phyloP scores from a whole-genome alignment of 2,329 filamentous ascomycete genomes.

The Alternaria metachromatica region DNA sequence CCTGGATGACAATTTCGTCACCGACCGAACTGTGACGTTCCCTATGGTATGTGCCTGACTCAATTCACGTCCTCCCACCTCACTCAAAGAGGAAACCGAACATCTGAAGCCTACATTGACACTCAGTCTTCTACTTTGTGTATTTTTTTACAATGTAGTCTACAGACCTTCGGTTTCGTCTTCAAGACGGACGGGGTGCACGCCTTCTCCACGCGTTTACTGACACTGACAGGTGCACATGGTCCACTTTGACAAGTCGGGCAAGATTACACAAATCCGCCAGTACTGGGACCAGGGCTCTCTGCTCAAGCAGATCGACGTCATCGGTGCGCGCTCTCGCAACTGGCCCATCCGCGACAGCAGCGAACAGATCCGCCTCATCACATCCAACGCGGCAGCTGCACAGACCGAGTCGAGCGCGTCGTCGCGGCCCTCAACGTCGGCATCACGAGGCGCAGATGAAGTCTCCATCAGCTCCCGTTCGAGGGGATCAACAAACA shows the following conservation, averaged over 20 bases:
- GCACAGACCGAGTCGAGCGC: slow-evolving; percentile 36
- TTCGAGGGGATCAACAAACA: slow-evolving; percentile 48
- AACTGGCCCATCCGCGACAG: slow-evolving; percentile 96
- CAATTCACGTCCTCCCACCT: background rate
- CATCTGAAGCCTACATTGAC: background rate
- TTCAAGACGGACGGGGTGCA: background rate
- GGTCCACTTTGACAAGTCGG: slow-evolving; percentile 77
- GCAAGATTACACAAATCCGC: slow-evolving; percentile 85
- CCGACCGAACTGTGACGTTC: slow-evolving; percentile 79
- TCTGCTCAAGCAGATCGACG: slow-evolving; percentile 88
- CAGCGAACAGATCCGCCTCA: slow-evolving; percentile 80
- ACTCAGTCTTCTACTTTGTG: background rate
- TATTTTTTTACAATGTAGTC: background rate
- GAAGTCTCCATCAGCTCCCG: slow-evolving; percentile 45
- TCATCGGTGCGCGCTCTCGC: slow-evolving; percentile 86
- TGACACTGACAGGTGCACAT: slow-evolving; percentile 66
- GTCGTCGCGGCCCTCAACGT: slow-evolving; percentile 44
- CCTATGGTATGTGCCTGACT: slow-evolving; percentile 67
- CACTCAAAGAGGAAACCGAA: background rate
- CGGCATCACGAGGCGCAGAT: slow-evolving; percentile 39
- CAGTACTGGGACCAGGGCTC: slow-evolving; percentile 95
- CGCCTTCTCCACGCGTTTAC: background rate
- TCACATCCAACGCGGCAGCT: slow-evolving; percentile 65
- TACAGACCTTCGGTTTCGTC: background rate
- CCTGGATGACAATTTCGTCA: slow-evolving; percentile 92